Percentiles rank a stretch among this genome's conserved stretches.
Conservation (phyloP, 2,329 filamentous ascomycete species). For the Dothistroma septosporum region DNA sequence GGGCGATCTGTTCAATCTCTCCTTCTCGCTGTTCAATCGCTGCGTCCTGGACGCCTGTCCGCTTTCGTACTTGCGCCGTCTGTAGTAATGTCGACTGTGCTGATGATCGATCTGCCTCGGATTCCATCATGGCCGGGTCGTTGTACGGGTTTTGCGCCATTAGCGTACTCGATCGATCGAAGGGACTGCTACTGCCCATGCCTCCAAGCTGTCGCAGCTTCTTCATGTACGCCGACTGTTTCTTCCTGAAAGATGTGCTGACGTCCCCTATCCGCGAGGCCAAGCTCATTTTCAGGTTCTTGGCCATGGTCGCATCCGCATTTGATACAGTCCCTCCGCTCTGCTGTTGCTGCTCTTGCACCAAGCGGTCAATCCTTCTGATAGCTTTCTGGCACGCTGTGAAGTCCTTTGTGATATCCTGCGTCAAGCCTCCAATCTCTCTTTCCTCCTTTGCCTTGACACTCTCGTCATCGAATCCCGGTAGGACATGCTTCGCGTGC, state of each 20-base stretch:
- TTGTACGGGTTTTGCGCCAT: conserved; percentile 60
- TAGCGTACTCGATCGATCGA: conserved; percentile 47
- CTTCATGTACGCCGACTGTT: conserved; percentile 93
- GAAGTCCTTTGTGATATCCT: conserved; percentile 83
- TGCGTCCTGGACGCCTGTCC: conserved; percentile 68
- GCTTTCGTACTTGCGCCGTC: conserved; percentile 56
- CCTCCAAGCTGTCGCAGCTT: conserved; percentile 44
- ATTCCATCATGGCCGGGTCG: conserved; percentile 86
- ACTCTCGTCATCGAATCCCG: conserved; percentile 93
- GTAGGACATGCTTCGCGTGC: conserved; percentile 94
- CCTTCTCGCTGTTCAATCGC: conserved; percentile 87
- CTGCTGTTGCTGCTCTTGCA: conserved; percentile 70
- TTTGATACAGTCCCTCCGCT: conserved; percentile 61
- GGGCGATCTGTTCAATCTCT: conserved; percentile 96
- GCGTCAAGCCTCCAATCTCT: conserved; percentile 85
- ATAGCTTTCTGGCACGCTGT: conserved; percentile 87
- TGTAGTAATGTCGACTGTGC: conserved; percentile 85
- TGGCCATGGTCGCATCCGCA: conserved; percentile 92
- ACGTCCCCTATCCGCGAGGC: conserved; percentile 86
- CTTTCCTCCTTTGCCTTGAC: conserved; percentile 80
- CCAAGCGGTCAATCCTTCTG: conserved; percentile 80
- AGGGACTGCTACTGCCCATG: conserved; percentile 44
- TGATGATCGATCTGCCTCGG: conserved; percentile 86
- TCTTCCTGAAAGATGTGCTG: conserved; percentile 90
- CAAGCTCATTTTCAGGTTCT: conserved; percentile 89